These are phyloP conservation scores for Hexamita inflata DNA, from an alignment of 208 protist genomes.

Conservation along the genomic window DNA sequence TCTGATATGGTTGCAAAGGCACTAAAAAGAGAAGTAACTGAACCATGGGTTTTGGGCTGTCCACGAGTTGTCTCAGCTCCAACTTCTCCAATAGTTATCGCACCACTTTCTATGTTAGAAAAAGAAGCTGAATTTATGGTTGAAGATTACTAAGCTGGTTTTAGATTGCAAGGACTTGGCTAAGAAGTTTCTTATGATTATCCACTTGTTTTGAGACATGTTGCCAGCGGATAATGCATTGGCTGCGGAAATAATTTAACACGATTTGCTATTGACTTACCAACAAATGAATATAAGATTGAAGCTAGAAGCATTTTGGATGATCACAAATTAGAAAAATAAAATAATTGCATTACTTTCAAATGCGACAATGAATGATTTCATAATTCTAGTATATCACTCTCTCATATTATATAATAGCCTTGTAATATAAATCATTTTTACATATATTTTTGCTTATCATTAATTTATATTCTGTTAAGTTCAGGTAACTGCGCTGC, in stretches of 20 bases:
- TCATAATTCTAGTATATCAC: no score
- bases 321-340: no score
- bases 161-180: background rate
- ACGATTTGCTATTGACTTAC: background rate
- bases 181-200: background rate
- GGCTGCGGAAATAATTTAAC: background rate
- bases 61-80: background rate
- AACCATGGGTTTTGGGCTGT: background rate
- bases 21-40: background rate
- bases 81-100: background rate
- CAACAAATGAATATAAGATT: no score
- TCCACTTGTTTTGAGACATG: background rate
- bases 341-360: no score
- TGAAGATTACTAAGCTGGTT: background rate
- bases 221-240: background rate
- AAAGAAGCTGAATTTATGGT: constrained; percentile 13
- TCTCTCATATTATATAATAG: no score
- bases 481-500: no score
- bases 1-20: background rate
- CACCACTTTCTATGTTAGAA: background rate
- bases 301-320: no score
- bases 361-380: no score
- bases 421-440: no score
- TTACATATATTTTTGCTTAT: no score
- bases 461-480: no score